phyloP scores from a whole-genome alignment of 176 grass and related monocot species.

The Saccharum spontaneum region DNA sequence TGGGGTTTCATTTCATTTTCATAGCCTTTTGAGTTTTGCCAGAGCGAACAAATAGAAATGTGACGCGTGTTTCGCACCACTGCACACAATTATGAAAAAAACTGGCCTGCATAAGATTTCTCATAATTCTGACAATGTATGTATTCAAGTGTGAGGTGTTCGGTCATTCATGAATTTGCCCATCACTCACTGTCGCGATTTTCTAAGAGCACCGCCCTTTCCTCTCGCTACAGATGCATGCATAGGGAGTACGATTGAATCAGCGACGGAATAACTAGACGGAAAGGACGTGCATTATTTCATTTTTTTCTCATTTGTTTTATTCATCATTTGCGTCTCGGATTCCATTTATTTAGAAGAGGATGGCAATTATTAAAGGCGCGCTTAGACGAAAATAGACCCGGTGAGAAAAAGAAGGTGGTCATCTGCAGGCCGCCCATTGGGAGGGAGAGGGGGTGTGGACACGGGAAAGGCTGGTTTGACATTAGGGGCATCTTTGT shows the following conservation, averaged over 20 bases:
- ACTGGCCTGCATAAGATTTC: background rate
- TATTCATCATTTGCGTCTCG: background rate
- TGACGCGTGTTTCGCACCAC: background rate
- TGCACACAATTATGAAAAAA: background rate
- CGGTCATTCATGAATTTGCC: conserved; percentile 24
- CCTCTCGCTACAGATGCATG: conserved; percentile 25
- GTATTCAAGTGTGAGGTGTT: conserved; percentile 1
- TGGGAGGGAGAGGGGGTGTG: background rate
- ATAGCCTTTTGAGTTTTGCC: background rate
- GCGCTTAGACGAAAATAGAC: conserved; percentile 27
- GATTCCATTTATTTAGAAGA: conserved; percentile 3
- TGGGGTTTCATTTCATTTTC: background rate
- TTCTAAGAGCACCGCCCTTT: background rate
- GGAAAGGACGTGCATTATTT: conserved; percentile 18
- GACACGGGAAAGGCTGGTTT: conserved; percentile 42
- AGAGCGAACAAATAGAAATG: background rate
- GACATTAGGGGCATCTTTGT: conserved; percentile 42
- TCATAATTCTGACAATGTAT: conserved; percentile 3
- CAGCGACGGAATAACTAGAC: conserved; percentile 16
- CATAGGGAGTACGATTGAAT: conserved; percentile 1
- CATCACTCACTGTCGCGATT: conserved; percentile 23
- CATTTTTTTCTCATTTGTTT: background rate
- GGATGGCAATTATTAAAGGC: conserved; percentile 38
- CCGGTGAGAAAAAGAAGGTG: background rate
- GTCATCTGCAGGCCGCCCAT: conserved; percentile 27